phyloP scores from a whole-genome alignment of 345 rosid species.

The Punica granatum region DNA sequence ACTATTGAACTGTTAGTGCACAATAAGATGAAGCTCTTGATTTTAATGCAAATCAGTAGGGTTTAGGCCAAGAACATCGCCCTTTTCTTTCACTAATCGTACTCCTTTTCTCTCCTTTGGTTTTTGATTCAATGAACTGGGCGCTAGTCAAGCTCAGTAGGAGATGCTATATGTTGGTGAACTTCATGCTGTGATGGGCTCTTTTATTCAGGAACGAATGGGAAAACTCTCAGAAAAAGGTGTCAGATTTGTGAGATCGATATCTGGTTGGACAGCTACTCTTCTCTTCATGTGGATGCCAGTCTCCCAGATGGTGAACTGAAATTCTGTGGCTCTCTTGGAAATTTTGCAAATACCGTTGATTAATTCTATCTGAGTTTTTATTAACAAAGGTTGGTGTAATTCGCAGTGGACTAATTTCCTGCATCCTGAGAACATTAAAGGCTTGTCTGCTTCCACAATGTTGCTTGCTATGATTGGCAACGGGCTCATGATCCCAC shows the following conservation, averaged over 20 bases:
- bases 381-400: conserved; percentile 4
- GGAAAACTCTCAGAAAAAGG: conserved; percentile 70
- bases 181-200: conserved; percentile 7
- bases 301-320: conserved; percentile 70
- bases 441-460: conserved; percentile 70
- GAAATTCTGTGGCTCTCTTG: no score
- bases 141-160: no score
- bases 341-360: background rate
- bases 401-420: conserved; percentile 81
- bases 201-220: conserved; percentile 54
- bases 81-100: no score
- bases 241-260: conserved; percentile 48
- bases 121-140: no score
- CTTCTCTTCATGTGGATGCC: conserved; percentile 99
- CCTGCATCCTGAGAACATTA: conserved; percentile 72
- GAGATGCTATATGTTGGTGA: no score
- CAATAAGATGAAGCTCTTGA: no score
- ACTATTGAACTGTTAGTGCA: no score
- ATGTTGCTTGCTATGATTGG: conserved; percentile 91
- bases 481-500: conserved; percentile 88
- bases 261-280: conserved; percentile 96
- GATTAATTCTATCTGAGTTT: background rate
- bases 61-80: no score
- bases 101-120: no score
- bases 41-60: no score